Conservation (phyloP, 169 alveolate genomes). For the Plasmodium gonderi region DNA sequence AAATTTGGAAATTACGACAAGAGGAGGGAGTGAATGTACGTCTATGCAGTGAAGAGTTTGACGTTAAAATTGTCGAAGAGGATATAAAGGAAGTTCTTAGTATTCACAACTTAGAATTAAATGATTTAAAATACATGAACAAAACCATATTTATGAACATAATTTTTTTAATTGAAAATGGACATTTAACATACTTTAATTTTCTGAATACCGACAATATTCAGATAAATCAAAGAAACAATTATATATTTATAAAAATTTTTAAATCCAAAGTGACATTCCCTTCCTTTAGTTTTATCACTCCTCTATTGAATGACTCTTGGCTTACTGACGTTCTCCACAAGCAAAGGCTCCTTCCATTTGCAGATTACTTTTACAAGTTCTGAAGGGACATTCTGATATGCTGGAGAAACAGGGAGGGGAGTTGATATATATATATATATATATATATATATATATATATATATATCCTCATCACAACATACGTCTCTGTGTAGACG, state of each 20-base stretch:
- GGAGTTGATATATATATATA: no score
- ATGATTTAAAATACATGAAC: constrained; percentile 18
- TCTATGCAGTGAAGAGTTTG: constrained; percentile 47
- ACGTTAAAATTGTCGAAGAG: constrained; percentile 16
- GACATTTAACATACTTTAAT: constrained; percentile 46
- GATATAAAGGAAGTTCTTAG: constrained; percentile 34
- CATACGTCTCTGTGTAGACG: neutral
- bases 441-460: neutral
- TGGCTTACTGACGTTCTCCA: constrained; percentile 52
- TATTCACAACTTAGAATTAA: constrained; percentile 21
- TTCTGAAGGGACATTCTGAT: constrained; percentile 1
- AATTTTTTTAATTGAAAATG: constrained; percentile 68
- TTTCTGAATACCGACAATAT: constrained; percentile 53
- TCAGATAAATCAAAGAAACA: constrained; percentile 35
- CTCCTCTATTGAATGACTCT: constrained; percentile 61
- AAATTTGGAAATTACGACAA: neutral
- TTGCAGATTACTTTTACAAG: constrained; percentile 35
- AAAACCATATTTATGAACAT: constrained; percentile 33
- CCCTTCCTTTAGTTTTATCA: constrained; percentile 45
- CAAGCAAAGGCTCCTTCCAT: constrained; percentile 31
- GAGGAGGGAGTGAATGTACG: constrained; percentile 29
- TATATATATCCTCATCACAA: neutral
- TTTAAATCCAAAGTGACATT: constrained; percentile 26
- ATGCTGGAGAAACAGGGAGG: neutral
- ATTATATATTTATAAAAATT: constrained; percentile 34